Base-by-base conservation (phyloP, 345 rosid genomes). In the Rubroshorea leprosula region DNA sequence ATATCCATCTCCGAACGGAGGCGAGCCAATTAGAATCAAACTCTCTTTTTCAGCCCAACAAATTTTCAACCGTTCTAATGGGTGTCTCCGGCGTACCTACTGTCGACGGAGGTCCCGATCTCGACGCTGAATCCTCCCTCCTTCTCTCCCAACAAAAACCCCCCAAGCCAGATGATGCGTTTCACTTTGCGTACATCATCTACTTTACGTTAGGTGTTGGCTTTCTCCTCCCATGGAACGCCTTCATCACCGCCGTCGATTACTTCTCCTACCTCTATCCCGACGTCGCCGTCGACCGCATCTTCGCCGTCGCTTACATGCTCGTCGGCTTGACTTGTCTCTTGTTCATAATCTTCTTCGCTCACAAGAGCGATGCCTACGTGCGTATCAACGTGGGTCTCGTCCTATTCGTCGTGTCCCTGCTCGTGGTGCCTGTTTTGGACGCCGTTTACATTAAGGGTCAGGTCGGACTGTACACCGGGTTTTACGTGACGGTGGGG, bases 171-270 rank as follows among this genome's bases (percentile, higher is more conserved):
- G 41, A 74, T 6, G 99, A 87, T 77, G 49, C 76, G 0, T 89
- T 74, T 76, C 81, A 93, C 58, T 69, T 93, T 2, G 95, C 90
- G 22, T 93, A 93, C 80, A 75, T 80, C 26, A 82, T 87, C 78
- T 77, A 89, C 92, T 93, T 93, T 73, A 76, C 87, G 0, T 73
- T 93, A 22, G 96, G 99, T 20, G 57, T 83, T 9, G 96, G 99
- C 41, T 87, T 62, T 44, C 90, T 93, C 54, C 89, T 93, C 72
- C 99, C 99, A n/a, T 89, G 99, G 99, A 93, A 93, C 83, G 69
- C 95, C 43, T 93, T 85, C 88, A 87, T 93, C 77, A 93, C 99
- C 31, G 96, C 96, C 76, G 95, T 89, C 67, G 99, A 93, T 64
- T 93, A 87, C 86, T 93, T 93, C 80, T 70, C 89, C 64, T 83